phyloP scores from a whole-genome alignment of 768 basidiomycete genomes.

The Leccinum arenicola region DNA sequence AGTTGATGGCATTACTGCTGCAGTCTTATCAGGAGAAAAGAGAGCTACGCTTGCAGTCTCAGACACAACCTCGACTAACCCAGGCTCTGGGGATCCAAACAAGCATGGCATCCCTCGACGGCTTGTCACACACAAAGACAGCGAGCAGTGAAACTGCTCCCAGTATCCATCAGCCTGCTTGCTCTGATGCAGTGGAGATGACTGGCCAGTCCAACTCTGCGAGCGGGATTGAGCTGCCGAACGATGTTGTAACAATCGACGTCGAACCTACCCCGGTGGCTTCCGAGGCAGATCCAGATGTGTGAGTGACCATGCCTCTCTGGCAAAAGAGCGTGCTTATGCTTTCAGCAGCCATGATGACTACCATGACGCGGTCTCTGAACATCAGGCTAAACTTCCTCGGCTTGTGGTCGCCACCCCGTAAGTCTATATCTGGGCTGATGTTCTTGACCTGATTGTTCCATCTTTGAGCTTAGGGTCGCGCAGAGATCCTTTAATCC shows the following conservation, averaged over 20 bases:
- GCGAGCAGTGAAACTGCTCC: not conserved
- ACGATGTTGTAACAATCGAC: not conserved
- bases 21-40: constrained; percentile 25
- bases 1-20: constrained; percentile 25
- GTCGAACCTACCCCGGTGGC: not conserved
- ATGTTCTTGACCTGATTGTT: not conserved
- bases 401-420: constrained; percentile 14
- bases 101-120: constrained; percentile 6
- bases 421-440: constrained; percentile 9
- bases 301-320: constrained; percentile 10
- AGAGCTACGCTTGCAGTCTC: constrained; percentile 6
- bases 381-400: not conserved
- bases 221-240: not conserved
- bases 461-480: constrained; percentile 3
- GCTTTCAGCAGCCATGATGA: not conserved
- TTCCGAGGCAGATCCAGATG: constrained; percentile 1
- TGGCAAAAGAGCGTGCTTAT: not conserved
- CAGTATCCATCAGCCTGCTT: not conserved
- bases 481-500: constrained; percentile 20
- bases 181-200: not conserved
- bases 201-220: not conserved
- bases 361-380: not conserved
- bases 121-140: not conserved
- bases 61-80: constrained; percentile 2
- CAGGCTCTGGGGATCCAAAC: constrained; percentile 23